A percentile compares a stretch with the other conserved stretches of the same genome.
These are phyloP conservation scores for Mycena amicta DNA, from an alignment of 768 basidiomycete genomes.

Conservation along the genomic window DNA sequence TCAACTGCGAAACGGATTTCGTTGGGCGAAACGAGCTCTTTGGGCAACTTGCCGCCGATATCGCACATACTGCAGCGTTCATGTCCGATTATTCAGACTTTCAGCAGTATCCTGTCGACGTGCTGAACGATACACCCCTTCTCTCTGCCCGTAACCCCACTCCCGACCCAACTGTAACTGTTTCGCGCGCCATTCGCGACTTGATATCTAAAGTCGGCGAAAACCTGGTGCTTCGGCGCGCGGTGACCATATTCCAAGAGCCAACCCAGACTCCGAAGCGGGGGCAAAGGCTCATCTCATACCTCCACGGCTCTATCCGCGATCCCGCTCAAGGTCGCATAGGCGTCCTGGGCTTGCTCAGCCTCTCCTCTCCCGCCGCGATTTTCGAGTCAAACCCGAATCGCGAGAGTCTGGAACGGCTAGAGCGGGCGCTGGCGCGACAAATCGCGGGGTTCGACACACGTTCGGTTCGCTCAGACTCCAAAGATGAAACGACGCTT, in stretches of 20 bases:
- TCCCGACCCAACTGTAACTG: constrained; percentile 45
- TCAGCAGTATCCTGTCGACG: constrained; percentile 51
- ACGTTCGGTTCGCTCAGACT: constrained; percentile 41
- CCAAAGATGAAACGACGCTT: constrained; percentile 52
- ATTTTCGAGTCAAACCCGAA: constrained; percentile 52
- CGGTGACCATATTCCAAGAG: constrained; percentile 44
- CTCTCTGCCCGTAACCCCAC: constrained; percentile 44
- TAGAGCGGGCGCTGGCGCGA: constrained; percentile 78
- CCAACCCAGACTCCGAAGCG: constrained; percentile 41
- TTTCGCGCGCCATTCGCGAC: constrained; percentile 66
- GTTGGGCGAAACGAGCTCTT: constrained; percentile 88
- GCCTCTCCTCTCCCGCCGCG: constrained; percentile 52
- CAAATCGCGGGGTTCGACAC: constrained; percentile 88
- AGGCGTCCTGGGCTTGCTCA: constrained; percentile 58
- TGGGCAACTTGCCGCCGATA: constrained; percentile 69
- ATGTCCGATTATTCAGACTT: constrained; percentile 55
- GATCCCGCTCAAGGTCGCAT: constrained; percentile 58
- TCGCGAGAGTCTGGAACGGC: constrained; percentile 54
- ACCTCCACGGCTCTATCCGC: constrained; percentile 61
- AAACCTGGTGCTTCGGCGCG: constrained; percentile 72
- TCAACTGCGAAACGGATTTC: constrained; percentile 97
- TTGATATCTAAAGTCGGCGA: constrained; percentile 79
- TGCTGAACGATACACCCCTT: constrained; percentile 65
- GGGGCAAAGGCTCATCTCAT: constrained; percentile 52
- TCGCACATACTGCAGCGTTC: constrained; percentile 84